Percentiles rank a stretch among this genome's conserved stretches.
Evolutionary conservation across 768 basidiomycete species (phyloP).

Genomic region (Boletus vinaceobasis): DNA sequence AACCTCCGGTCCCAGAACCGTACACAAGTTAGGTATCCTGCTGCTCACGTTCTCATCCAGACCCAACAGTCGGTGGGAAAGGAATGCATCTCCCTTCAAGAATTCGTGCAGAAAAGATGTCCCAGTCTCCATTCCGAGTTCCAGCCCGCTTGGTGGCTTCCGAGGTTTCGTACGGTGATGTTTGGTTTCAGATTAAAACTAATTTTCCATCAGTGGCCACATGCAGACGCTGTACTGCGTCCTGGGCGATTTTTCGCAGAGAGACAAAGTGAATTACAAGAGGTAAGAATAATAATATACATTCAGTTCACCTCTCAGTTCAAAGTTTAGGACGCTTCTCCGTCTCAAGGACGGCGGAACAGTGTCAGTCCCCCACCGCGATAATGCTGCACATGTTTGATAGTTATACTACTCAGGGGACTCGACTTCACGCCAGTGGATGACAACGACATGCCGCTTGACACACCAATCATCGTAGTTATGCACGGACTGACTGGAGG

Average conservation of each 20-base stretch:
- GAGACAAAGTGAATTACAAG: constrained; percentile 30
- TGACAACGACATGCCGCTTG: constrained; percentile 14
- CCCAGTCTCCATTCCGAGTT: constrained; percentile 29
- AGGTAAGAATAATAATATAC: constrained; percentile 16
- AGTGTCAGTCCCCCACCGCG: constrained; percentile 22
- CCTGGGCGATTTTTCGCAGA: constrained; percentile 30
- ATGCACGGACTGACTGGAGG: constrained; percentile 33
- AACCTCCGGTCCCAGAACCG: constrained; percentile 9
- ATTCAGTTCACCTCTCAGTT: constrained; percentile 7
- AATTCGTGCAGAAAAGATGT: constrained; percentile 31
- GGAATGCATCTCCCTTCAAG: constrained; percentile 22
- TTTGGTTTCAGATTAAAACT: constrained; percentile 6
- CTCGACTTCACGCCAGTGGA: constrained; percentile 33
- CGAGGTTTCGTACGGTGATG: constrained; percentile 20
- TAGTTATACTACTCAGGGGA: constrained; percentile 18
- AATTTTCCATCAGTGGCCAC: constrained; percentile 26
- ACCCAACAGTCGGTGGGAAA: constrained; percentile 10
- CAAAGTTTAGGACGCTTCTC: constrained; percentile 23
- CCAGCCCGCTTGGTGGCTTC: constrained; percentile 32
- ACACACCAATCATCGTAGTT: constrained; percentile 33
- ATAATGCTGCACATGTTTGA: neutral
- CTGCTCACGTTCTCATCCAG: constrained; percentile 16
- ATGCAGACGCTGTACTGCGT: constrained; percentile 33
- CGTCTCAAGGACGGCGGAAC: constrained; percentile 32
- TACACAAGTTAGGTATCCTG: constrained; percentile 21